Base-by-base conservation (phyloP, 1,284 basidiomycete species). In the Puccinia hordei region DNA sequence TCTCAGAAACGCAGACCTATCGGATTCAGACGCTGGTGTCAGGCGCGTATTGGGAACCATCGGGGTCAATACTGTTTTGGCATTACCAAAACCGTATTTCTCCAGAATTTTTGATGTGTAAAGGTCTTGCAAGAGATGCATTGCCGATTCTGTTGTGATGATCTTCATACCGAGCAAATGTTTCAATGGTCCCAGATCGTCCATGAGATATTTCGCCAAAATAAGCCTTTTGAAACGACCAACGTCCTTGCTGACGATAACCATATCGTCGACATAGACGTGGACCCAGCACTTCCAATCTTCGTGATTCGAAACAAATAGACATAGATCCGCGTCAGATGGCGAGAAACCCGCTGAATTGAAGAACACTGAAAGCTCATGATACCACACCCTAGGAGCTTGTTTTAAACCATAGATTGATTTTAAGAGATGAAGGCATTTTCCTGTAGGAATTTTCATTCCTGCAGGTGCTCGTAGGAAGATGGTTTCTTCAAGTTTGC, bases 401-500 rank as follows among this genome's bases (percentile, higher is more conserved):
- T 68, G 65, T 24, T 68, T 68, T 8, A 68, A 30, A 35, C 65
- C 65, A 35, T 41, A 68, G 10, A 68, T 17, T 2, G 30, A 68
- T 12, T 35, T 33, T 6, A 33, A 33, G 1, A 68, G 65, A 1
- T 12, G 65, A 17, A 68, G 30, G 2, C 38, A 41, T 6, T 41
- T 4, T 4, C 38, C 38, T 12, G 38, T 4, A 41, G 38, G 38
- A 41, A 41, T 41, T 6, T 4, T 6, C 38, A 41, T 41, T 4
- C 38, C 38, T 41, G 38, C 38, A 41, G 38, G 38, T 6, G 6
- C 4, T 6, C 38, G 12, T 6, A 41, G 38, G 38, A 6, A 12
- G 12, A 41, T 41, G 4, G 12, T 12, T 12, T 41, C 38, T 6
- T 41, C 38, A 4, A 41, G 38, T 4, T 4, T 41, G 38, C 38